Evolutionary conservation across 768 basidiomycete species (phyloP), one percentile per base, ranked within the genome.

Genomic region (Lactifluus subvellereus): DNA sequence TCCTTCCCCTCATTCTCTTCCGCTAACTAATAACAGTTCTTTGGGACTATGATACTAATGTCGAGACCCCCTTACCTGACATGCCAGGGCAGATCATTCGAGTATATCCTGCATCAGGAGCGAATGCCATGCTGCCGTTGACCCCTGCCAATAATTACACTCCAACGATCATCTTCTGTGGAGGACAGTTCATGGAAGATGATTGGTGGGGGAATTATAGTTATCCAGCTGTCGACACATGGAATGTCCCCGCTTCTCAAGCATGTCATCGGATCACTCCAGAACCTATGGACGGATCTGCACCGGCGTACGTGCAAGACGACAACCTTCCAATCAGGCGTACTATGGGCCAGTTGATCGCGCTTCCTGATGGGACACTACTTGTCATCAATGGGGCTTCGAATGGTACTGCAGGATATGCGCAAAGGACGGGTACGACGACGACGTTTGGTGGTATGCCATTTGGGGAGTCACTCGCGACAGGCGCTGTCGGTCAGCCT

Each of bases 341-440:
- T 20, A 91, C 89, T 33, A 98, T 98, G 94, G 91, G 94, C 10
- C 90, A 70, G 77, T 83, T 37, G 86, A 86, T 95, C 74, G 80
- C 82, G 43, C 85, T 97, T 8, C 85, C 93, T 0, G 84, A 91
- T 52, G 88, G 87, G 7, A 88, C 82, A 38, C 60, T 94, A n/a
- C 78, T 93, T 22, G 80, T 94, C 57, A 74, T 93, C 68, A 95
- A 95, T 72, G 94, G 94, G 61, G 94, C 81, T 16, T 53, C 71
- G 11, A 93, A 92, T 68, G 94, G 94, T 14, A 96, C 94, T 0
- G 94, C 94, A 32, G 94, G 94, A 3, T 96, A 92, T 72, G 78
- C 91, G 1, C 78, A 82, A 8, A 65, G 71, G 51, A 79, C 81
- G 6, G 68, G 67, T 27, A 65, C 73, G 63, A 71, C 70, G 1